Evolutionary conservation across 495 filamentous ascomycete genomes (phyloP), one percentile per base, ranked within the genome.

Genomic region (Halenospora varia): DNA sequence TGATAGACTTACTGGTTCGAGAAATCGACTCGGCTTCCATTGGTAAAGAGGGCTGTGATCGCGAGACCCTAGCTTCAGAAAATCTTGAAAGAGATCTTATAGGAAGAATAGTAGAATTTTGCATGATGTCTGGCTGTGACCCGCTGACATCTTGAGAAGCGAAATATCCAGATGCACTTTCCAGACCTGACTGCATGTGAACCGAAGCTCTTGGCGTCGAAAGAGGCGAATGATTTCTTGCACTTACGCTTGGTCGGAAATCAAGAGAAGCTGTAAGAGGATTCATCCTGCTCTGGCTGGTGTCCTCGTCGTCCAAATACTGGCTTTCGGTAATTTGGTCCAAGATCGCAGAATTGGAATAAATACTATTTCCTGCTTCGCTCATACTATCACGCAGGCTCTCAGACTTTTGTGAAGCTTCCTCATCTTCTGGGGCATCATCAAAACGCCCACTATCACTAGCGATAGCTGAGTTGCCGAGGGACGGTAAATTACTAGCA

Each of bases 301-400:
- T 24, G 1, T 41, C 23, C 1, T 54, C 48, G 10, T 62, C 62
- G 8, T 55, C 56, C 2, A 60, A 44, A 56, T 74, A 67, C n/a
- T 77, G 74, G 46, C 71, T 70, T 55, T 76, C 70, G 19, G 77
- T 74, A 6, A 78, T 72, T 6, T 77, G 75, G 51, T 80, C 74
- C 25, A 80, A 62, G 58, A 79, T 80, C 3, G 63, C 72, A 1
- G 79, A 77, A 51, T 77, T 75, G 44, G 77, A 73, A 17, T 74
- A 65, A 25, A 77, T 61, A 25, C 66, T 71, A 11, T 62, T 53
- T 29, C 48, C 57, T 45, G 45, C 25, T 45, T 63, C 49, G 66
- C 64, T 23, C 56, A 67, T 42, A 75, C 61, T 35, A 61, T 26
- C 22, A 61, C 68, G 24, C 68, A 73, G 41, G 71, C 71, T 57